Percentiles rank a stretch among this genome's conserved stretches.
These are phyloP conservation scores for Curvularia hawaiiensis DNA, from an alignment of 2,329 filamentous ascomycete genomes.

Conservation along the genomic window DNA sequence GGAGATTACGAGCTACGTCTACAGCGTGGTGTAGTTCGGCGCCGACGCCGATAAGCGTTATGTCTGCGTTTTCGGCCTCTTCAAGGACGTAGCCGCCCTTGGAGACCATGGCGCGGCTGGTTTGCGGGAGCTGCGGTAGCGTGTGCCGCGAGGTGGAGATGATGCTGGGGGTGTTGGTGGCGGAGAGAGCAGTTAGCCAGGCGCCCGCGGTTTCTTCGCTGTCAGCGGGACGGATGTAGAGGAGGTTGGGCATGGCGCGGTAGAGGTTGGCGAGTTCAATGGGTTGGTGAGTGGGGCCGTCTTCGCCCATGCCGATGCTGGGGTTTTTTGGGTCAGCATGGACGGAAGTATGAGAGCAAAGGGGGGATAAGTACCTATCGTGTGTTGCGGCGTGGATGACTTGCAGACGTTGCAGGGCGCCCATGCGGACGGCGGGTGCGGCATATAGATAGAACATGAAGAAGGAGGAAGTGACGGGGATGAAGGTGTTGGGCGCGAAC, in stretches of 20 bases:
- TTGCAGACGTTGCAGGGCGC: conserved; percentile 60
- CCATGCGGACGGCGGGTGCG: conserved; percentile 65
- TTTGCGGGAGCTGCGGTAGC: conserved; percentile 46
- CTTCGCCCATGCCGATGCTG: conserved; percentile 58
- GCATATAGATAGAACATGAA: conserved; percentile 69
- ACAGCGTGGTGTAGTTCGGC: conserved; percentile 57
- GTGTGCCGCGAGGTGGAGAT: conserved; percentile 56
- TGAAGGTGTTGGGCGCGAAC: conserved; percentile 50
- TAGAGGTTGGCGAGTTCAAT: conserved; percentile 62
- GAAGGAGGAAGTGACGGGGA: conserved; percentile 62
- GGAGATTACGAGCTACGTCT: conserved; percentile 47
- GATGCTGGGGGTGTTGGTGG: conserved; percentile 50
- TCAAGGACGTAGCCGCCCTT: conserved; percentile 56
- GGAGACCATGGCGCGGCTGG: conserved; percentile 49
- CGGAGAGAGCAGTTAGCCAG: conserved; percentile 55
- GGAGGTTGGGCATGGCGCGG: conserved; percentile 66
- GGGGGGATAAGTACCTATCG: conserved; percentile 44
- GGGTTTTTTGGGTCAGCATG: neutral
- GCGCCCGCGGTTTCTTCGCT: conserved; percentile 63
- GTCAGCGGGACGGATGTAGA: conserved; percentile 65
- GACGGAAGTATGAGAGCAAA: neutral
- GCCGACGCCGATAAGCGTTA: conserved; percentile 52
- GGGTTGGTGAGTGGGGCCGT: conserved; percentile 68
- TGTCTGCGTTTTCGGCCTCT: conserved; percentile 48
- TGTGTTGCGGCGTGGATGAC: conserved; percentile 66